A percentile compares a stretch with the other conserved stretches of the same genome.
Conservation (phyloP, 176 grass and related monocot species). For the Secale cereale region DNA sequence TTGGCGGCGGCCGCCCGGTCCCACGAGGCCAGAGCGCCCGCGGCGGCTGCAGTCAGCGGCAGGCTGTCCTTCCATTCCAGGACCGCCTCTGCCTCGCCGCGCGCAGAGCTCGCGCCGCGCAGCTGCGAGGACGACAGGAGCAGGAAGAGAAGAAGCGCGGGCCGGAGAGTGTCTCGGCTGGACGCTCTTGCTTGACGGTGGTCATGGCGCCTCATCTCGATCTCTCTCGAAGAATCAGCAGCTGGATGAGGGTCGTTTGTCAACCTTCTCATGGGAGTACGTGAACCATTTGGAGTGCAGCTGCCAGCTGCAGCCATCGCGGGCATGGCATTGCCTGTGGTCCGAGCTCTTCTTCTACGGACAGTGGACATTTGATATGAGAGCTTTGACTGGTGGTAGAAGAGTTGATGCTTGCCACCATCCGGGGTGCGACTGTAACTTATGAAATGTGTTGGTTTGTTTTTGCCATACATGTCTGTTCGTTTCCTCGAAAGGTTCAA, state of each 20-base stretch:
- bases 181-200: background rate
- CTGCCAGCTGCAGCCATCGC: background rate
- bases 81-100: conserved; percentile 46
- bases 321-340: background rate
- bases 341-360: background rate
- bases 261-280: background rate
- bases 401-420: background rate
- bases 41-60: background rate
- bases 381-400: background rate
- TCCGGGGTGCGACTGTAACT: background rate
- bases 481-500: background rate
- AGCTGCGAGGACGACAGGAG: background rate
- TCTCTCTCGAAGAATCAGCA: background rate
- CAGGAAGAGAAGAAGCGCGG: background rate
- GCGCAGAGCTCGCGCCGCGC: conserved; percentile 16
- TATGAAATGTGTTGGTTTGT: background rate
- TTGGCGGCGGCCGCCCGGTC: conserved; percentile 32
- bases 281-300: background rate
- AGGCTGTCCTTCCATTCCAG: conserved; percentile 64
- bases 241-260: background rate
- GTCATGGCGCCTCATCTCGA: background rate
- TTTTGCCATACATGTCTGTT: background rate
- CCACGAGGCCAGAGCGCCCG: conserved; percentile 40
- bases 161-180: background rate
- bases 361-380: background rate